phyloP scores from a whole-genome alignment of 2,329 filamentous ascomycete species.

The Colletotrichum musicola region DNA sequence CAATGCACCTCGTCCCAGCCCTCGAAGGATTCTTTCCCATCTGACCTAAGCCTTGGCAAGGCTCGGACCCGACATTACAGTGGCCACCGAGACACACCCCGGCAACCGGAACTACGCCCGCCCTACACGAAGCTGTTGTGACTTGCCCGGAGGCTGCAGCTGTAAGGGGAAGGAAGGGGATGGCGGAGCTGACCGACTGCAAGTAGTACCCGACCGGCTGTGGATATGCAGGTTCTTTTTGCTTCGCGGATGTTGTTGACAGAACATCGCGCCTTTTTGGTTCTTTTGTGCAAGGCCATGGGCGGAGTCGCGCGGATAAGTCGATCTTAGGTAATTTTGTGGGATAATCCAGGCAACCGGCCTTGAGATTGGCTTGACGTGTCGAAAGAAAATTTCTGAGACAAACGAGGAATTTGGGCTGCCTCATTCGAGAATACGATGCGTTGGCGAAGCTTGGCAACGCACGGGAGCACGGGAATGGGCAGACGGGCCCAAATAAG shows the following conservation, averaged over 20 bases:
- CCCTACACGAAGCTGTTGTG: background rate
- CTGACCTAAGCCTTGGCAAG: slow-evolving; percentile 14
- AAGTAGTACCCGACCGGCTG: no score
- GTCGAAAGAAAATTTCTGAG: background rate
- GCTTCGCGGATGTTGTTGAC: background rate
- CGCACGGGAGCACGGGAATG: background rate
- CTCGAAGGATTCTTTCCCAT: slow-evolving; percentile 15
- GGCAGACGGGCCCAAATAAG: background rate
- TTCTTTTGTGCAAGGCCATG: background rate
- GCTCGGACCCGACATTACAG: background rate
- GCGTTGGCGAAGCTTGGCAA: slow-evolving; percentile 3
- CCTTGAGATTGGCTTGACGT: slow-evolving; percentile 7
- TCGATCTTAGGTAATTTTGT: slow-evolving; percentile 16
- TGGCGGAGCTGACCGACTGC: no score
- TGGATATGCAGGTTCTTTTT: no score
- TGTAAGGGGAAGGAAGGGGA: background rate
- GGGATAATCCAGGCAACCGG: slow-evolving; percentile 9
- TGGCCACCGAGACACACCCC: background rate
- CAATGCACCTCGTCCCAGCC: background rate
- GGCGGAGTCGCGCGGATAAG: background rate
- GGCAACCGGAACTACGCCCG: background rate
- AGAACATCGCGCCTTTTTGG: slow-evolving; percentile 9
- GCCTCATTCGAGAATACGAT: background rate
- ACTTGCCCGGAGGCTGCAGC: background rate
- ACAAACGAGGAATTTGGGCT: background rate